These are phyloP conservation scores for Isatis tinctoria DNA, from an alignment of 345 rosid genomes.

Conservation along the genomic window DNA sequence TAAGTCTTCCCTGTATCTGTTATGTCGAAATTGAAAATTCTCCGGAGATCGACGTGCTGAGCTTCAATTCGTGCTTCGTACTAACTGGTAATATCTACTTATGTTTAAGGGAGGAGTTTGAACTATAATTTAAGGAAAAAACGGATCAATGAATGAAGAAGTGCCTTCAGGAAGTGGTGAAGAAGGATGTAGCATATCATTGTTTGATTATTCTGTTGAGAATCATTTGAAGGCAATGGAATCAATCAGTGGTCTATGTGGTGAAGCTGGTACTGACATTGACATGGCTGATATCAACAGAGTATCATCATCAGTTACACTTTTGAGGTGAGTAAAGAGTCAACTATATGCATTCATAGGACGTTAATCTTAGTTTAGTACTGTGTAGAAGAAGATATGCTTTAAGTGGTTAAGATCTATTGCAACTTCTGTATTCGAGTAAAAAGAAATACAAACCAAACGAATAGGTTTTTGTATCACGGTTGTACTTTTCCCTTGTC, in stretches of 20 bases:
- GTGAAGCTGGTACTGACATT: slow-evolving; percentile 34
- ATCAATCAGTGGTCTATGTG: slow-evolving; percentile 49
- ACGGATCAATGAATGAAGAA: slow-evolving; percentile 20
- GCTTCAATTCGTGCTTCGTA: background rate
- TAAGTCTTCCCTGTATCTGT: background rate
- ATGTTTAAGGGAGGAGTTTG: background rate
- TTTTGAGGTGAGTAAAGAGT: slow-evolving; percentile 51
- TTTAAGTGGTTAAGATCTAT: background rate
- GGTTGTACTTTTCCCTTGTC: background rate
- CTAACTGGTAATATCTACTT: background rate
- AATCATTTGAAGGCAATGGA: slow-evolving; percentile 62
- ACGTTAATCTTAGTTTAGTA: background rate
- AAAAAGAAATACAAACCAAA: background rate
- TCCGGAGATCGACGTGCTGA: background rate
- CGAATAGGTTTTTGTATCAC: background rate
- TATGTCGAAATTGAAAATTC: background rate
- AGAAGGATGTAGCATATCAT: slow-evolving; percentile 42
- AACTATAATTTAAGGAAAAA: background rate
- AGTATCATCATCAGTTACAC: slow-evolving; percentile 53
- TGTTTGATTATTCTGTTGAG: slow-evolving; percentile 61
- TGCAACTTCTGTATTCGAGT: background rate
- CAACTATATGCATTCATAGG: background rate
- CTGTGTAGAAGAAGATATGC: background rate
- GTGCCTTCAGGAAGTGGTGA: slow-evolving; percentile 11
- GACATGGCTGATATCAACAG: slow-evolving; percentile 35